phyloP scores from a whole-genome alignment of 139 green algal species.

The Nannochloris sp. region DNA sequence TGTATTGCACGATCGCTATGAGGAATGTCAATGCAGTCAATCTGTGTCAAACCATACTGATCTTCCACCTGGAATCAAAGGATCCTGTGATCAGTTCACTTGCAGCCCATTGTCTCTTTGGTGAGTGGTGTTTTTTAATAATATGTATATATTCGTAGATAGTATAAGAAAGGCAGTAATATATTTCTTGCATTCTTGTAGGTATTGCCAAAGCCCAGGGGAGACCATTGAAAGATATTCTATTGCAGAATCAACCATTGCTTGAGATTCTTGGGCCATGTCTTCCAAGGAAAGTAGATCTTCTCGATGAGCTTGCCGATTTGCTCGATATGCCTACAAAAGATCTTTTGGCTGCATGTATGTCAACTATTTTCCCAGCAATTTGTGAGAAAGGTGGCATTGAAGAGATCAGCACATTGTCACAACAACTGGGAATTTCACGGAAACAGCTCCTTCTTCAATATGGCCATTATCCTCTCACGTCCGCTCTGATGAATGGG shows the following conservation, averaged over 20 bases:
- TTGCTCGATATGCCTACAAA: constrained; percentile 17
- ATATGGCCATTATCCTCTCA: constrained; percentile 30
- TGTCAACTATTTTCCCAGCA: constrained; percentile 23
- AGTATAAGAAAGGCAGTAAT: neutral
- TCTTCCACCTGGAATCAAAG: constrained; percentile 19
- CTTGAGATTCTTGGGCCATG: constrained; percentile 30
- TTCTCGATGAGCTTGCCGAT: constrained; percentile 24
- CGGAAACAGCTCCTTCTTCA: constrained; percentile 12
- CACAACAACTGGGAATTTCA: constrained; percentile 14
- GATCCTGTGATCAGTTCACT: constrained; percentile 11
- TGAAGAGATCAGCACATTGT: constrained; percentile 28
- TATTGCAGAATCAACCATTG: constrained; percentile 20
- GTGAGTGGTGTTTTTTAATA: constrained; percentile 5
- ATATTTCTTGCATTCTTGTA: constrained; percentile 11
- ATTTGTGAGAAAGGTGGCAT: constrained; percentile 11
- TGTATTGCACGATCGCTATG: constrained; percentile 4
- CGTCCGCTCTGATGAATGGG: constrained; percentile 31
- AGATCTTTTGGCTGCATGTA: constrained; percentile 17
- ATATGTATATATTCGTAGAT: neutral
- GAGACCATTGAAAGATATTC: constrained; percentile 14
- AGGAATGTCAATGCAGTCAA: constrained; percentile 11
- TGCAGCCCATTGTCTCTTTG: constrained; percentile 26
- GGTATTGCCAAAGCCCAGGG: constrained; percentile 14
- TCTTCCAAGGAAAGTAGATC: constrained; percentile 15
- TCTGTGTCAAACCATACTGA: constrained; percentile 27